phyloP scores from a whole-genome alignment of 306 rosid species.

The cucumber (Cucumis sativus) region Cucumber_9930_V3 NC_026656.2:11264001-11264500 shows the following conservation, averaged over 20 bases:
- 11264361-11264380: too few species aligned
- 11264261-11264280: slow-evolving; percentile 19
- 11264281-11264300: slow-evolving; percentile 35
- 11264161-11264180: slow-evolving; percentile 53
- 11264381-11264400: too few species aligned
- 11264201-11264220: slow-evolving; percentile 97
- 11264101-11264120: slow-evolving; percentile 42
- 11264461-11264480: too few species aligned
- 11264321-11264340: slow-evolving; percentile 99
- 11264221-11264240: slow-evolving; percentile 10
- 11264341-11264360: slow-evolving; percentile 51
- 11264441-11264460: too few species aligned
- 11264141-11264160: slow-evolving; percentile 61
- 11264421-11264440: too few species aligned
- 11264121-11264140: slow-evolving; percentile 76
- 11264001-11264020: slow-evolving; percentile 30
- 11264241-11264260: slow-evolving; percentile 4
- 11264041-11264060: too few species aligned
- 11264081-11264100: too few species aligned
- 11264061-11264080: too few species aligned
- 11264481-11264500: too few species aligned
- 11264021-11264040: too few species aligned
- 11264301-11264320: slow-evolving; percentile 58
- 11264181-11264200: slow-evolving; percentile 91
- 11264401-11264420: too few species aligned